Evolutionary conservation across 441 rosid species (phyloP), one percentile per base, ranked within the genome.

Genomic region (Arabidopsis hybrid): DNA sequence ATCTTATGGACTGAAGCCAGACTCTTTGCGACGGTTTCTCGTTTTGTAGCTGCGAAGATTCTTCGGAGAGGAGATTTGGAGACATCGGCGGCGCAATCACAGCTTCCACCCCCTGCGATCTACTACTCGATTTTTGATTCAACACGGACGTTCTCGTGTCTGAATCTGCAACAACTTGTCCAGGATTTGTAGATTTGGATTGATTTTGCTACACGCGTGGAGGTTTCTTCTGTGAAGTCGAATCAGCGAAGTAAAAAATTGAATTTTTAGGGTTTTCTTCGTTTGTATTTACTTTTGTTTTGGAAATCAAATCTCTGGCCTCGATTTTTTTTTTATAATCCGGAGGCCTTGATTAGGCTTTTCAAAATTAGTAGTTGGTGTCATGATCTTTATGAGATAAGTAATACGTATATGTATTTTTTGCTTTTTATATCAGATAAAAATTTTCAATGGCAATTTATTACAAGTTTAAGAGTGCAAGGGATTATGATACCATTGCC

Each of bases 391-490:
- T 36, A 49, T 61, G 63, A 72, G 18, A 61, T 6, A 56, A 57
- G 80, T 76, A 64, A 76, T 76, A 62, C 62, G 42, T 65, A 58
- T 71, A 57, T 76, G 63, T 77, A 70, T 77, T 77, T 77, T 77
- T 45, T 63, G 68, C 2, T 76, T 71, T 65, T 77, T 65, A 71
- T 64, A 76, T 77, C 80, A 77, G 76, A 77, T 65, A 68, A 75
- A 67, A 47, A 47, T 0, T 4, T 50, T 58, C 72, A 71, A 95
- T 95, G 99, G 97, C 99, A 76, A 95, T 95, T 47, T 91, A 93
- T 87, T 95, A 93, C 88, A 95, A 95, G 83, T 95, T 93, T 86
- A 93, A 95, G 94, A 95, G 99, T 90, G 99, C 99, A 71, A 87
- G 86, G 91, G 97, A 87, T 81, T 95, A 85, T 82, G 97, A 95